Evolutionary conservation across 1,284 basidiomycete genomes (phyloP).

Genomic region (Phellopilus nigrolimitatus): DNA sequence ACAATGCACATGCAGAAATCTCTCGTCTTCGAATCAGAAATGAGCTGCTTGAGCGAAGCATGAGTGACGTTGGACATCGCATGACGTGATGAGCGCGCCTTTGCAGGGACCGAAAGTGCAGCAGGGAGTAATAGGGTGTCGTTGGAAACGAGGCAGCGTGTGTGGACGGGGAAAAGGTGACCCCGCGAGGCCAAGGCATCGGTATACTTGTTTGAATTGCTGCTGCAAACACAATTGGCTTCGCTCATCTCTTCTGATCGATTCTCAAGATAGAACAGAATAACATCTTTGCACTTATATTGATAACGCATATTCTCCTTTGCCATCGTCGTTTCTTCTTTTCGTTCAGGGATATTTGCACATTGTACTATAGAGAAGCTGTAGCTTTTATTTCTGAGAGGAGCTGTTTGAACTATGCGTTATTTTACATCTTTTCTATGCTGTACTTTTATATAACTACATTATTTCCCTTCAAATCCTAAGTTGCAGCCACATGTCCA

Average conservation of each 20-base stretch:
- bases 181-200: too few relatives aligned
- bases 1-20: conserved; percentile 15
- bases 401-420: background rate
- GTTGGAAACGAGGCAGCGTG: too few relatives aligned
- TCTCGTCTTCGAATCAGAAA: conserved; percentile 13
- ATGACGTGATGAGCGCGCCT: background rate
- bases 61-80: background rate
- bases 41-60: conserved; percentile 3
- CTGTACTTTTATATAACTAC: background rate
- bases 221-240: background rate
- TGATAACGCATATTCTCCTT: background rate
- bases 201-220: background rate
- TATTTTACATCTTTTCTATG: background rate
- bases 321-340: background rate
- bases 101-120: too few relatives aligned
- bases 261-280: background rate
- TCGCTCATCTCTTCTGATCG: conserved; percentile 3
- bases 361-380: conserved; percentile 11
- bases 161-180: too few relatives aligned
- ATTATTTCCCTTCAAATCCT: too few relatives aligned
- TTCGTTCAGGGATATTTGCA: background rate
- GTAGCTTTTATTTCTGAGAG: background rate
- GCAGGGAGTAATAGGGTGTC: too few relatives aligned
- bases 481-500: conserved; percentile 19
- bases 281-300: background rate